Evolutionary conservation across 495 filamentous ascomycete genomes (phyloP), one percentile per base, ranked within the genome.

Genomic region (Penicillium ucsense): DNA sequence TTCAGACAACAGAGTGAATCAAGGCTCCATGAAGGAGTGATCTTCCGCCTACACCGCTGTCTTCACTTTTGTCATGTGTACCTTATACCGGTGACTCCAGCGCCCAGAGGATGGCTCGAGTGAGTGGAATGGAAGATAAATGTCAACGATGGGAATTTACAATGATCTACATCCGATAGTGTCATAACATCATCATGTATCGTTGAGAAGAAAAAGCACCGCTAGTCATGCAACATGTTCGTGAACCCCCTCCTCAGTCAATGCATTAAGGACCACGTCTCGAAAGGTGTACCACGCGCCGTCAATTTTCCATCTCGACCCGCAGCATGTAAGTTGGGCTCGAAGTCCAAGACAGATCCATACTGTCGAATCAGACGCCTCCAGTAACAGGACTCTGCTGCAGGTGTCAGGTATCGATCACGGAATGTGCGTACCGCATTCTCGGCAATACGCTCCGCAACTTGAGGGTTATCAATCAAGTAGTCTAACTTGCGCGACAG

Each of bases 301-400:
- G 45, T 48, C 41, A 54, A 61, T 52, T 53, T 62, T 10, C 62
- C 63, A 46, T 66, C 60, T 7, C 50, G 47, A 7, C 36, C 12
- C 9, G 47, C 48, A 2, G 49, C 48, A 46, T 64, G 64, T 31
- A 71, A 49, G 3, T 64, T 57, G 2, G 71, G 71, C 59, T 67
- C 66, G 52, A 75, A 72, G 36, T 59, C 62, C 48, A 53, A 60
- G 29, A 74, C 71, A 9, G 53, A 55, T 3, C 65, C 68, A 68
- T 76, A 83, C 31, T 56, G 59, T 20, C 58, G 56, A 3, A 83
- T 54, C 60, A 84, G 50, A 41, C 67, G 52, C 20, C 80, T 65
- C 80, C 80, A 83, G 52, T 83, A 81, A 45, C 78, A 83, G 3
- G 74, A 66, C 57, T 80, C 74, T 0, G 79, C 79, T 7, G 81